These are phyloP conservation scores for Aspergillus jensenii DNA, from an alignment of 2,329 filamentous ascomycete genomes.

Conservation along the genomic window DNA sequence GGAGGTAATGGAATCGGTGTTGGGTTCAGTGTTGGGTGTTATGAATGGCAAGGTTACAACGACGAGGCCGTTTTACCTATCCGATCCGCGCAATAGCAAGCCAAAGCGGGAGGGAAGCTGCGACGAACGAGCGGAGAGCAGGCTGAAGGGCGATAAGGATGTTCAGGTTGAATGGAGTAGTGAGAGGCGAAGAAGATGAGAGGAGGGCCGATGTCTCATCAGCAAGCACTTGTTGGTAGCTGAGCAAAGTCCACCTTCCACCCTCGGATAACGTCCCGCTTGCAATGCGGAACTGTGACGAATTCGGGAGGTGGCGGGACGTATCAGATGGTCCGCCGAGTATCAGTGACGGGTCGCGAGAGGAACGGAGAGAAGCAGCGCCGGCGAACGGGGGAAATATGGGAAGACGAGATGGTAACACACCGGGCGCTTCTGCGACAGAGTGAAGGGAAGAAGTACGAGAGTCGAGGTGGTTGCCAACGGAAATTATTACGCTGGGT, in stretches of 20 bases:
- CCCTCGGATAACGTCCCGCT: constrained; percentile 40
- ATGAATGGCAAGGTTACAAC: constrained; percentile 48
- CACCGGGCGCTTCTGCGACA: constrained; percentile 5
- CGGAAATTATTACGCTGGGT: constrained; percentile 12
- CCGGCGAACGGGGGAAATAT: not conserved
- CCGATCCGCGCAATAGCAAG: constrained; percentile 43
- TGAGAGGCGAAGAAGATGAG: constrained; percentile 47
- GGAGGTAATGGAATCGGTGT: constrained; percentile 27
- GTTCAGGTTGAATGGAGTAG: constrained; percentile 46
- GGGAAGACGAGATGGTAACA: not conserved
- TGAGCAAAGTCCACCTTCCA: constrained; percentile 34
- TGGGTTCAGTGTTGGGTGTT: constrained; percentile 23
- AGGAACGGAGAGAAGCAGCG: not conserved
- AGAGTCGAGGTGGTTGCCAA: constrained; percentile 5
- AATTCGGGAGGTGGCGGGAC: constrained; percentile 31
- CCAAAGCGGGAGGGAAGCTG: constrained; percentile 51
- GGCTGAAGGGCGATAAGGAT: constrained; percentile 51
- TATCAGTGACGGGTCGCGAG: constrained; percentile 6
- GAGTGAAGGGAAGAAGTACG: not conserved
- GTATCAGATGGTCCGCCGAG: constrained; percentile 14
- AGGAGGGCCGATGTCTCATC: constrained; percentile 40
- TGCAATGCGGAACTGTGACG: constrained; percentile 32
- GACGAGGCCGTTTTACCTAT: constrained; percentile 41
- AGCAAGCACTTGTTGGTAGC: constrained; percentile 28
- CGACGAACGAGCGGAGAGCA: constrained; percentile 48